A percentile compares a stretch with the other conserved stretches of the same genome.
Evolutionary conservation across 768 basidiomycete species (phyloP).

Genomic region (Inosperma sp.): DNA sequence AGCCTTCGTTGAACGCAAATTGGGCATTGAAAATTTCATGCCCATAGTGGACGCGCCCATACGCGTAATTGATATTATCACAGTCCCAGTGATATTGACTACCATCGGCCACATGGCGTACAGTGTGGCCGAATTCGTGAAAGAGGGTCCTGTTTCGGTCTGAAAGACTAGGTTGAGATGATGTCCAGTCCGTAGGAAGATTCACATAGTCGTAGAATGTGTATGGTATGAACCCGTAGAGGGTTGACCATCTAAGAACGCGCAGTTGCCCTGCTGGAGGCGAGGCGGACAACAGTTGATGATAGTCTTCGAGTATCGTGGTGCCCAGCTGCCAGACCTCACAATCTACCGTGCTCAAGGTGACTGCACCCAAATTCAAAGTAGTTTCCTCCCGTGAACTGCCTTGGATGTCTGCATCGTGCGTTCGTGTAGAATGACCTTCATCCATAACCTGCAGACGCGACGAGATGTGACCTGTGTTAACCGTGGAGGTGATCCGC

Average conservation of each 20-base stretch:
- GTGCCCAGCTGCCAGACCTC: neutral
- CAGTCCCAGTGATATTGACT: neutral
- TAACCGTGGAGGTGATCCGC: neutral
- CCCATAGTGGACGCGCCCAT: neutral
- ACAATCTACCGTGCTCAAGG: neutral
- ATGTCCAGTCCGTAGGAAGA: constrained; percentile 1
- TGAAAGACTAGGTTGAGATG: neutral
- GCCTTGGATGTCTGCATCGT: neutral
- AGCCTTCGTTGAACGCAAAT: neutral
- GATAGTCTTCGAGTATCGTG: neutral
- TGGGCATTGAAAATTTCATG: neutral
- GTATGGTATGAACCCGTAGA: neutral
- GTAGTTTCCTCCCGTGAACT: neutral
- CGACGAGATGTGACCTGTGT: neutral
- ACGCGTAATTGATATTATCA: neutral
- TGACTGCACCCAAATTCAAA: neutral
- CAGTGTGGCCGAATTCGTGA: neutral
- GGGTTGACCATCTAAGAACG: neutral
- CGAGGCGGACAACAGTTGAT: neutral
- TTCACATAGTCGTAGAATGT: constrained; percentile 1
- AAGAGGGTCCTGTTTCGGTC: neutral
- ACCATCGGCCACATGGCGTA: neutral
- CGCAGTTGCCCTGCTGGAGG: neutral
- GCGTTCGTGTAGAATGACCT: neutral
- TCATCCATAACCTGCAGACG: constrained; percentile 1